Evolutionary conservation across 345 rosid species (phyloP).

Genomic region (Gossypium longicalyx): DNA sequence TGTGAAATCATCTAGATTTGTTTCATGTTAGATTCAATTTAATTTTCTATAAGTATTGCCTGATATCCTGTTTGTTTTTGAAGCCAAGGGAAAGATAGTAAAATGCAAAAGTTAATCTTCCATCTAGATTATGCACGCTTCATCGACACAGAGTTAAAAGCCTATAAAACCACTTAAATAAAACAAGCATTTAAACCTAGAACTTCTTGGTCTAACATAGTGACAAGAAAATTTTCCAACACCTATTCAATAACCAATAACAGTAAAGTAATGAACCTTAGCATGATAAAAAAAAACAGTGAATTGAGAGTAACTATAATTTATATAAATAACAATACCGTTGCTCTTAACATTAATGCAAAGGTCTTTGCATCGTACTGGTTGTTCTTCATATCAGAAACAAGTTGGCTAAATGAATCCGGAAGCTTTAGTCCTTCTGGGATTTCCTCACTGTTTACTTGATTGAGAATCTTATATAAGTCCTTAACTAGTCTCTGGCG

Average conservation of each 20-base stretch:
- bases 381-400: constrained; percentile 76
- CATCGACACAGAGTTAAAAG: too few relatives aligned
- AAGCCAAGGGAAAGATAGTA: background rate
- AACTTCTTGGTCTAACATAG: background rate
- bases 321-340: constrained; percentile 44
- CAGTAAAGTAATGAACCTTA: constrained; percentile 12
- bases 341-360: constrained; percentile 73
- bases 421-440: constrained; percentile 84
- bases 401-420: constrained; percentile 79
- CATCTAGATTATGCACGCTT: too few relatives aligned
- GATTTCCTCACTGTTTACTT: constrained; percentile 74
- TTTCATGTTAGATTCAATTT: too few relatives aligned
- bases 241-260: background rate
- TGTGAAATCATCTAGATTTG: too few relatives aligned
- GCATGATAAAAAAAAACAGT: background rate
- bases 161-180: background rate
- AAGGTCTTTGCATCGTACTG: constrained; percentile 88
- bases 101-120: too few relatives aligned
- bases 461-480: constrained; percentile 73
- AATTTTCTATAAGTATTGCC: too few relatives aligned
- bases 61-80: background rate
- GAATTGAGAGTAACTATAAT: background rate
- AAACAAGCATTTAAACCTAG: background rate
- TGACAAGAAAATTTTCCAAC: background rate
- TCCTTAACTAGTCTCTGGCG: constrained; percentile 82